These are phyloP conservation scores for Cercospora sp. DNA, from an alignment of 2,329 filamentous ascomycete genomes.

Conservation along the genomic window DNA sequence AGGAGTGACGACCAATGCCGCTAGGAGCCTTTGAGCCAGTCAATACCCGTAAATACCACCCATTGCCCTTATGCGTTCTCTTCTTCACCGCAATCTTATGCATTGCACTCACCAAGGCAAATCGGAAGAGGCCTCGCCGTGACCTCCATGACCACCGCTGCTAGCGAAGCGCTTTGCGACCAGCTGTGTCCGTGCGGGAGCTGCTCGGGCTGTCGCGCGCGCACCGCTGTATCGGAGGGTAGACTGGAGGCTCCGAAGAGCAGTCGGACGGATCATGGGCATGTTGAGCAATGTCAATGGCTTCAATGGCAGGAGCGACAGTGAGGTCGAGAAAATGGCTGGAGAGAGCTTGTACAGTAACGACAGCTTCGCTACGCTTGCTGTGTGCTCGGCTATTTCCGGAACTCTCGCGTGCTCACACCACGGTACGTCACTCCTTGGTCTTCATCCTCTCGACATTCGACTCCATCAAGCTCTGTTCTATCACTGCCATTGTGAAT, in stretches of 20 bases:
- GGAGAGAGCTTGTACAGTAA: constrained; percentile 4
- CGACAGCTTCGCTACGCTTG: neutral
- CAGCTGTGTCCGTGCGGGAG: constrained; percentile 29
- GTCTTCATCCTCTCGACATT: neutral
- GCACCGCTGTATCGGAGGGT: constrained; percentile 24
- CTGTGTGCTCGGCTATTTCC: constrained; percentile 7
- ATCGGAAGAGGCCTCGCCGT: constrained; percentile 31
- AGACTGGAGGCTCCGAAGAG: constrained; percentile 30
- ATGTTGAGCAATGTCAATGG: constrained; percentile 17
- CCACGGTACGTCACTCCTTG: neutral
- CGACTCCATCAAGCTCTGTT: neutral
- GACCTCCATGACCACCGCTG: constrained; percentile 30
- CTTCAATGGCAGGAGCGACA: constrained; percentile 8
- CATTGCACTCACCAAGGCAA: constrained; percentile 31
- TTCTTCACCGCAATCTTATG: neutral
- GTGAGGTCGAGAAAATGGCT: constrained; percentile 14
- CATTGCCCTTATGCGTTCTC: neutral
- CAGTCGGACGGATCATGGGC: constrained; percentile 29
- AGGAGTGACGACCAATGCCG: constrained; percentile 43
- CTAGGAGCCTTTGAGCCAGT: constrained; percentile 39
- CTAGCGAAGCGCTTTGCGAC: constrained; percentile 33
- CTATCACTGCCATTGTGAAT: too few species aligned
- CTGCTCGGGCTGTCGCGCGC: constrained; percentile 23
- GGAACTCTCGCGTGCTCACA: constrained; percentile 5
- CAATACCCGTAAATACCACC: neutral